Evolutionary conservation across 208 protist genomes (phyloP).

Genomic region (Leishmania braziliensis): DNA sequence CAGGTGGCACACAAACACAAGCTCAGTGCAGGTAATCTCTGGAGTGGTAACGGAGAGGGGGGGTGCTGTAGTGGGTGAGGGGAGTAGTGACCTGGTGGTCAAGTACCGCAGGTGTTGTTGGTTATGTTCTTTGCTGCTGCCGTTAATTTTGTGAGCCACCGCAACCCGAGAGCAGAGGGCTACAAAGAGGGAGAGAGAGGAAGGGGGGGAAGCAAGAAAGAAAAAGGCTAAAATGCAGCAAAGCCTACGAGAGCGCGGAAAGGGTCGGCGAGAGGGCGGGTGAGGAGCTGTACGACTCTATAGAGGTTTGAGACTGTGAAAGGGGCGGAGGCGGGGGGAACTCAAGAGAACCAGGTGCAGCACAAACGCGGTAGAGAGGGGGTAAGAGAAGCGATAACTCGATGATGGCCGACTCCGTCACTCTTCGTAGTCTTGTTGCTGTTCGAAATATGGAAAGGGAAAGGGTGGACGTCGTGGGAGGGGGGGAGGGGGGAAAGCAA

Average conservation of each 20-base stretch:
- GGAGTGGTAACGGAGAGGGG: neutral
- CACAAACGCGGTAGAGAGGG: neutral
- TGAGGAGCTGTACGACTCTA: neutral
- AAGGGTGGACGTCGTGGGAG: neutral
- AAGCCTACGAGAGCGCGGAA: neutral
- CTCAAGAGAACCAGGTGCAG: neutral
- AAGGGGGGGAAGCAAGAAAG: neutral
- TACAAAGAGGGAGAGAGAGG: neutral
- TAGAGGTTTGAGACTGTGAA: neutral
- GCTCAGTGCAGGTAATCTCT: neutral
- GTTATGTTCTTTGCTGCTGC: neutral
- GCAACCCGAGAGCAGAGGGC: neutral
- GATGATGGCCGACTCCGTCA: neutral
- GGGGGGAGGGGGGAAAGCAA: neutral
- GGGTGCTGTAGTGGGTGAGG: neutral
- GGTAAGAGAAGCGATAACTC: neutral
- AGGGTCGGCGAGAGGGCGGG: neutral
- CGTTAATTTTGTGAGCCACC: neutral
- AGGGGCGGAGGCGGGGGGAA: neutral
- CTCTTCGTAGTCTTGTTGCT: neutral
- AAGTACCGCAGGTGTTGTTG: neutral
- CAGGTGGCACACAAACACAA: no score
- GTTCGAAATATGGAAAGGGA: neutral
- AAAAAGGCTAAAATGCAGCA: constrained; percentile 8
- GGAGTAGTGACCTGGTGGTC: neutral